Evolutionary conservation across 345 rosid genomes (phyloP), one percentile per base, ranked within the genome.

Genomic region (Excoecaria agallocha): DNA sequence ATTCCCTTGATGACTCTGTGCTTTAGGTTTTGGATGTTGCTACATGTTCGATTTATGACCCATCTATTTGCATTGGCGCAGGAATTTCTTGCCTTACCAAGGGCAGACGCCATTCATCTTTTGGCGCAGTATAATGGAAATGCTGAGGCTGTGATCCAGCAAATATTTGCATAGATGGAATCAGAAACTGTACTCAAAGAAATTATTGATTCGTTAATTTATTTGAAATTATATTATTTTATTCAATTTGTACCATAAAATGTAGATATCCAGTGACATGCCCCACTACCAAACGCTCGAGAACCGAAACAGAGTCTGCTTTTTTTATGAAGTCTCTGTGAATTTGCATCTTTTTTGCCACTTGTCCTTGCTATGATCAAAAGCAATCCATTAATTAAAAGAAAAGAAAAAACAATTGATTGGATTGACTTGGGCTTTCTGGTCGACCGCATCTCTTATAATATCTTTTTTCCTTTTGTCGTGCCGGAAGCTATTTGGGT

Each of bases 1-100:
- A 1, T 43, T 43, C 48, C 48, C 10, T 43, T 10, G 10, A 43
- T 43, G 10, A 43, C 35, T 20, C 61, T 22, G 22, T 11, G 60
- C 2, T 22, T 22, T 56, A 56, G 30, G 10, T 30, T 25, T 56
- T 56, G 60, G 6, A 12, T n/a, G 24, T 10, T 55, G 10, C 1
- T 17, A 24, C 35, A 6, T 46, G 10, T 49, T 67, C 30, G 46
- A 39, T 74, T 8, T 43, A 37, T 52, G 8, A 15, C 39, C 17
- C 15, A 24, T 51, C 5, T 12, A 12, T 71, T 46, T 37, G 48
- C 57, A 41, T 15, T 72, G 78, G 19, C 79, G 81, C 90, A 94
- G 98, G 98, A 94, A 81, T 94, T 94, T 86, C 97, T 94, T 49
- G 97, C 97, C n/a, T 70, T 94, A 83, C 97, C 98, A 17, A 87